phyloP scores from a whole-genome alignment of 2,329 filamentous ascomycete species.

The Thielaviopsis populi region DNA sequence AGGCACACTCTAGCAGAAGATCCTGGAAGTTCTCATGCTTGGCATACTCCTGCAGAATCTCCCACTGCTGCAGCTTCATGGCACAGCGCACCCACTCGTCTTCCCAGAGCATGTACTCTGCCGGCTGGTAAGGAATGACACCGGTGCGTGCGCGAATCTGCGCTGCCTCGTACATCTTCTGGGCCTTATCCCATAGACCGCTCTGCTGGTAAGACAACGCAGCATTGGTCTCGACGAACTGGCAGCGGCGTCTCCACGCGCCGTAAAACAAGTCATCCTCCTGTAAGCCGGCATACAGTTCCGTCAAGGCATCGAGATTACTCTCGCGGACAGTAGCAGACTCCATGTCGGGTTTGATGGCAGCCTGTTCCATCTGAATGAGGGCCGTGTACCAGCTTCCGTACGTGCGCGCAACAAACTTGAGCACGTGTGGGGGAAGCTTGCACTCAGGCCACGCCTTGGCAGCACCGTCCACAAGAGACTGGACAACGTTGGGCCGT shows the following conservation, averaged over 20 bases:
- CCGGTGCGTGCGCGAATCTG: conserved; percentile 95
- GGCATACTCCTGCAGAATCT: conserved; percentile 90
- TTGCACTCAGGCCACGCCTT: conserved; percentile 77
- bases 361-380: conserved; percentile 76
- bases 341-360: conserved; percentile 70
- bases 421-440: conserved; percentile 88
- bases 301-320: conserved; percentile 88
- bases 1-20: conserved; percentile 83
- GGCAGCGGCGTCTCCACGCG: conserved; percentile 85
- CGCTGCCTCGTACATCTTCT: conserved; percentile 88
- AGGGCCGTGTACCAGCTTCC: conserved; percentile 96
- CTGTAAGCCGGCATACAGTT: conserved; percentile 76
- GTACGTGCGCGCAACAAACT: conserved; percentile 85
- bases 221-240: conserved; percentile 95
- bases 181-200: conserved; percentile 98
- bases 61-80: conserved; percentile 97
- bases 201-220: conserved; percentile 97
- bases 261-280: conserved; percentile 98
- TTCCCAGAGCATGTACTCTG: conserved; percentile 98
- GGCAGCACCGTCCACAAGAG: conserved; percentile 74
- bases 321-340: conserved; percentile 77
- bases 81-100: conserved; percentile 98
- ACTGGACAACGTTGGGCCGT: conserved; percentile 88
- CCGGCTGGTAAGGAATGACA: conserved; percentile 88
- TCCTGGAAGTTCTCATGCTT: conserved; percentile 99